phyloP scores from a whole-genome alignment of 164 flowering plant species.

The Macadamia integrifolia region DNA sequence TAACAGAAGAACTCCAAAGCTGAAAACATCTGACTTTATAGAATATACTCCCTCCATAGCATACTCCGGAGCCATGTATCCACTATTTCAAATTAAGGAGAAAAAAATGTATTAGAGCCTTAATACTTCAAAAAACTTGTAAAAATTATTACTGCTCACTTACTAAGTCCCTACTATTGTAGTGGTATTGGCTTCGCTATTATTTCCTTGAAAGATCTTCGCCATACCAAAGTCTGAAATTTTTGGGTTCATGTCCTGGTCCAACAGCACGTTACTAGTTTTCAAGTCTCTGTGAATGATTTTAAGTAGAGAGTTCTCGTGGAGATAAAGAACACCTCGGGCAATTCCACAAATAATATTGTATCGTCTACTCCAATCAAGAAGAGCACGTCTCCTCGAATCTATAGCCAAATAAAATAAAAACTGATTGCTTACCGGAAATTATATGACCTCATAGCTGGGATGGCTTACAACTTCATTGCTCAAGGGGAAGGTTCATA shows the following conservation, averaged over 20 bases:
- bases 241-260: constrained; percentile 31
- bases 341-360: constrained; percentile 33
- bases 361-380: constrained; percentile 26
- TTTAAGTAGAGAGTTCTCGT: constrained; percentile 31
- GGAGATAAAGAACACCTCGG: constrained; percentile 36
- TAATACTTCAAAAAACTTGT: not conserved
- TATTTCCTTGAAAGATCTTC: constrained; percentile 29
- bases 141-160: constrained; percentile 5
- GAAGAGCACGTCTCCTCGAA: constrained; percentile 8
- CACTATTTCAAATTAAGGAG: constrained; percentile 5
- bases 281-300: constrained; percentile 33
- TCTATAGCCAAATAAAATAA: constrained; percentile 9
- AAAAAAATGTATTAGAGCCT: too few species aligned
- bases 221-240: constrained; percentile 51
- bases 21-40: constrained; percentile 30
- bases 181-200: constrained; percentile 24
- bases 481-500: too few species aligned
- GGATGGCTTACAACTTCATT: too few species aligned
- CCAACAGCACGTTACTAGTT: constrained; percentile 29
- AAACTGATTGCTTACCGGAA: not conserved
- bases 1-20: constrained; percentile 33
- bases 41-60: constrained; percentile 29
- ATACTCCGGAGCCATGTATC: constrained; percentile 41
- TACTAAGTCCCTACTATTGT: constrained; percentile 43
- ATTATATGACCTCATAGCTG: too few species aligned